Evolutionary conservation across 495 filamentous ascomycete species (phyloP).

Genomic region (Penicillium goetzii): DNA sequence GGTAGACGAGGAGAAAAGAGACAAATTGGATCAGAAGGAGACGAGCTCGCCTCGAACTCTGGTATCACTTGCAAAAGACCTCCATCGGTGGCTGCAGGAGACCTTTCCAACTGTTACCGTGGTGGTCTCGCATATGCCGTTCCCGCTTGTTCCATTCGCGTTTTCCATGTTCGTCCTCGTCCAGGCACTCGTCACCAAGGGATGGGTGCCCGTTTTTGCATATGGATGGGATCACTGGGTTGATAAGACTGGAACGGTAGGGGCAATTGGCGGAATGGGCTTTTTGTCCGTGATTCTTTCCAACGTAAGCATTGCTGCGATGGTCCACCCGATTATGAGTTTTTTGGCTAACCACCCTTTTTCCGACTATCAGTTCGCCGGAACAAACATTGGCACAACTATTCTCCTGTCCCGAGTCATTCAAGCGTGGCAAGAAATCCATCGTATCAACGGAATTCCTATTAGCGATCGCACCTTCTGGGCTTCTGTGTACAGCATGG

Average conservation of each 20-base stretch:
- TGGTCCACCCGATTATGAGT: too few species aligned
- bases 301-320: conserved; percentile 56
- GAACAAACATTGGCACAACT: conserved; percentile 71
- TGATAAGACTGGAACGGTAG: conserved; percentile 63
- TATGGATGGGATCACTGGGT: conserved; percentile 72
- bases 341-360: not conserved
- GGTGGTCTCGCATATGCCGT: conserved; percentile 62
- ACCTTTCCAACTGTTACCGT: conserved; percentile 68
- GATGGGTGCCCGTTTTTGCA: conserved; percentile 69
- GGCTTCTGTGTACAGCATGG: conserved; percentile 70
- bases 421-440: conserved; percentile 63
- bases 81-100: conserved; percentile 60
- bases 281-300: conserved; percentile 68
- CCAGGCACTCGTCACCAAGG: conserved; percentile 66
- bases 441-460: conserved; percentile 40
- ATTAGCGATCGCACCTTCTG: conserved; percentile 64
- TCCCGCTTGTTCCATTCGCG: conserved; percentile 65
- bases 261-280: conserved; percentile 67
- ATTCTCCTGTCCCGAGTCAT: conserved; percentile 69
- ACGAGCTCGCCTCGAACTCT: conserved; percentile 41
- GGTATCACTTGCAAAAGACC: conserved; percentile 45
- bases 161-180: conserved; percentile 72
- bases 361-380: conserved; percentile 56
- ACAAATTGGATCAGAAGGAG: not conserved
- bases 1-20: conserved; percentile 24